Percentiles rank a stretch among this genome's conserved stretches.
phyloP scores from a whole-genome alignment of 1,139 yeast genomes.

The Pichia sp. region DNA sequence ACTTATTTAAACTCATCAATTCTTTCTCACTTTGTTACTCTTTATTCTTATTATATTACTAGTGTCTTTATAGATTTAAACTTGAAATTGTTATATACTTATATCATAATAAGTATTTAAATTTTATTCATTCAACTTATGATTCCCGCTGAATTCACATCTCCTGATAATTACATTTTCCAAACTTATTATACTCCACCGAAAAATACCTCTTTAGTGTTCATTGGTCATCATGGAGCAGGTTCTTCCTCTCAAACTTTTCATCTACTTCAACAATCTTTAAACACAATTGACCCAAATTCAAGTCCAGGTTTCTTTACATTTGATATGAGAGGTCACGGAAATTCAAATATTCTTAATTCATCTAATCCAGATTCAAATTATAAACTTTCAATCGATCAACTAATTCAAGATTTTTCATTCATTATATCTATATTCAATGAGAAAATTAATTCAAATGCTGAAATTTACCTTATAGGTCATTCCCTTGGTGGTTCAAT shows the following conservation, averaged over 20 bases:
- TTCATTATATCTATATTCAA: conserved; percentile 37
- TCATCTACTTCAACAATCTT: conserved; percentile 39
- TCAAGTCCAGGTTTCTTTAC: conserved; percentile 50
- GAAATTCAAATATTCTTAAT: conserved; percentile 36
- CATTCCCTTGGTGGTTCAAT: conserved; percentile 93
- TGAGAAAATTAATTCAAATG: conserved; percentile 19
- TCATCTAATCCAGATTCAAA: conserved; percentile 4
- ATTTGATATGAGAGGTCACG: conserved; percentile 85
- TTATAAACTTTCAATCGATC: conserved; percentile 37
- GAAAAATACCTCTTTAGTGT: conserved; percentile 39
- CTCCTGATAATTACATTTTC: conserved; percentile 28
- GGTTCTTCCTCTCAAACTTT: conserved; percentile 84
- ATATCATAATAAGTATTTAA: background rate
- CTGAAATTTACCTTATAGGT: conserved; percentile 51
- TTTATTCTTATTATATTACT: conserved; percentile 2
- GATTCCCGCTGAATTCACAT: background rate
- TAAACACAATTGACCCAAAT: conserved; percentile 3
- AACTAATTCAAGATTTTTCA: conserved; percentile 51
- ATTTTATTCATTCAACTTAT: background rate
- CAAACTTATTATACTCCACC: conserved; percentile 61
- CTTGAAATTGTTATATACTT: background rate
- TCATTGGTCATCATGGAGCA: conserved; percentile 88
- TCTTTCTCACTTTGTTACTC: no score
- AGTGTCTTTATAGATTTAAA: background rate
- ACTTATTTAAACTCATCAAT: background rate